Evolutionary conservation across 2,329 filamentous ascomycete genomes (phyloP).

Genomic region (Pseudovirgaria hyperparasitica): DNA sequence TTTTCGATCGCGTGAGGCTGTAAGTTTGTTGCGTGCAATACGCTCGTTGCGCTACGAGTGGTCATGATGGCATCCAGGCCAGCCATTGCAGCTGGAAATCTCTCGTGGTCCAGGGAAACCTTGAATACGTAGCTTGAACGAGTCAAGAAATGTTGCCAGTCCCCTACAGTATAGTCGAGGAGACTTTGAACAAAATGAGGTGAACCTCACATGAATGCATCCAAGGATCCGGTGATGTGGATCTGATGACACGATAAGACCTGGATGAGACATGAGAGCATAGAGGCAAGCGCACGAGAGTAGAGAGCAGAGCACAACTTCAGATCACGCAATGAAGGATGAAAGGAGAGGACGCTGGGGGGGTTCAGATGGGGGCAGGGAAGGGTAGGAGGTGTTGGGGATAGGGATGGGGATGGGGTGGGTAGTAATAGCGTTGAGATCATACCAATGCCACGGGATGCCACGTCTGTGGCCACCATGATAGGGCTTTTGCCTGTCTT

Average conservation of each 20-base stretch:
- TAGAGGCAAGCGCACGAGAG: conserved; percentile 63
- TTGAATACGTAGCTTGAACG: conserved; percentile 64
- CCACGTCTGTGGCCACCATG: conserved; percentile 99
- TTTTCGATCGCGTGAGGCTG: conserved; percentile 47
- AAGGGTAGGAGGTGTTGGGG: conserved; percentile 20
- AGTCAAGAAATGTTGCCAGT: conserved; percentile 70
- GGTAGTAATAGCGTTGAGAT: conserved; percentile 51
- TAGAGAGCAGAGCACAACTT: conserved; percentile 77
- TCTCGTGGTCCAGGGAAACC: conserved; percentile 55
- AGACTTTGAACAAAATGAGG: conserved; percentile 58
- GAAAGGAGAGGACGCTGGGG: conserved; percentile 13
- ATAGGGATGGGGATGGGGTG: conserved; percentile 22
- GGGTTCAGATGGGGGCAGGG: too few species aligned
- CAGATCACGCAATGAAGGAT: conserved; percentile 45
- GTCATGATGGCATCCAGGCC: conserved; percentile 29
- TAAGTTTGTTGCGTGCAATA: conserved; percentile 40
- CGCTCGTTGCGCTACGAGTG: conserved; percentile 41
- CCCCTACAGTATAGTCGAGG: conserved; percentile 54
- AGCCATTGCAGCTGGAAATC: conserved; percentile 37
- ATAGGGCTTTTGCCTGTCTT: conserved; percentile 98
- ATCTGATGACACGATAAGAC: conserved; percentile 74
- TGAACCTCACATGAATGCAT: conserved; percentile 59
- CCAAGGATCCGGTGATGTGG: conserved; percentile 76
- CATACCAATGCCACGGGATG: conserved; percentile 99
- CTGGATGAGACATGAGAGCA: conserved; percentile 86